These are phyloP conservation scores for Epichloe sibirici DNA, from an alignment of 2,329 filamentous ascomycete genomes.

Conservation along the genomic window DNA sequence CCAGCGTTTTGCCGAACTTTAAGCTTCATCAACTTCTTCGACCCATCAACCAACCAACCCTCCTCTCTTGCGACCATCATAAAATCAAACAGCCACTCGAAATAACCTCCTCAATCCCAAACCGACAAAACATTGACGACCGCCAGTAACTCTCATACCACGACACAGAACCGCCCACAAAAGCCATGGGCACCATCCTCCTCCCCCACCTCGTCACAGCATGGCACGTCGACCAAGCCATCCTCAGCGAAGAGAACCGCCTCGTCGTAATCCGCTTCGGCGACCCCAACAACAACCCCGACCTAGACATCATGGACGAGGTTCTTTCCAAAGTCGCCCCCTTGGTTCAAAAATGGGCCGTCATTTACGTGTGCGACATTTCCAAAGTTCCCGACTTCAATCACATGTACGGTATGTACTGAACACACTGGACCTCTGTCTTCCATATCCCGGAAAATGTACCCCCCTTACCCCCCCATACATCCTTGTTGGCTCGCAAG, in stretches of 20 bases:
- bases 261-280: conserved; percentile 91
- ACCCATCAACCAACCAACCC: no score
- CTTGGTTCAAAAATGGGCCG: conserved; percentile 83
- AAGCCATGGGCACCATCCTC: conserved; percentile 64
- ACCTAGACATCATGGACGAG: conserved; percentile 73
- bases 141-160: neutral
- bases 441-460: neutral
- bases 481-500: no score
- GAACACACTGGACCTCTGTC: neutral
- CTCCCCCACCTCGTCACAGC: conserved; percentile 82
- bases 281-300: conserved; percentile 49
- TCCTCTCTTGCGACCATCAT: no score
- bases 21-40: neutral
- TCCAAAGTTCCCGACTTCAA: conserved; percentile 89
- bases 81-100: no score
- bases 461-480: no score
- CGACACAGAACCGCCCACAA: neutral
- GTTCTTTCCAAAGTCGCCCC: conserved; percentile 91
- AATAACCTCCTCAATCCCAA: no score
- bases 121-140: no score
- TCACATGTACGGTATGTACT: conserved; percentile 64
- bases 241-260: conserved; percentile 76
- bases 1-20: neutral
- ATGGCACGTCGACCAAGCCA: conserved; percentile 98
- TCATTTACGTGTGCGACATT: conserved; percentile 88